These are phyloP conservation scores for Erysimum cheiranthoides DNA, from an alignment of 345 rosid genomes.

Conservation along the genomic window DNA sequence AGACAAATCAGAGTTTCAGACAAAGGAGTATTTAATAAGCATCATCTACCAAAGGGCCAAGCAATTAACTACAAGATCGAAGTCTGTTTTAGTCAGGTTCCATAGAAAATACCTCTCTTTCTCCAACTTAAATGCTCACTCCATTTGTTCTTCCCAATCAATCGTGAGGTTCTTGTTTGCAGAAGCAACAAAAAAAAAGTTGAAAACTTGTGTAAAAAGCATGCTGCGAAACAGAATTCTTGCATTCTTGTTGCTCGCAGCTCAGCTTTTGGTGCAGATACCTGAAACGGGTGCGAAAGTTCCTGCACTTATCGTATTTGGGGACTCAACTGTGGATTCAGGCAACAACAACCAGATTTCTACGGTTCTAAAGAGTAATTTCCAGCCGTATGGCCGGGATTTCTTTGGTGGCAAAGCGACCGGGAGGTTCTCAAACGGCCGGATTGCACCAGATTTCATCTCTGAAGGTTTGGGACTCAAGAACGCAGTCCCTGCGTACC, in stretches of 20 bases:
- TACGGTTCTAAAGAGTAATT: conserved; percentile 73
- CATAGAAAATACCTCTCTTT: conserved; percentile 20
- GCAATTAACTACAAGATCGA: conserved; percentile 24
- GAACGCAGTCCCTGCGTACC: conserved; percentile 71
- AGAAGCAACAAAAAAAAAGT: conserved; percentile 13
- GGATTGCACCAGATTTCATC: conserved; percentile 72
- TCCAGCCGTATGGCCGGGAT: conserved; percentile 81
- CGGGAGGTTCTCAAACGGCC: conserved; percentile 79
- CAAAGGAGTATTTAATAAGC: conserved; percentile 34
- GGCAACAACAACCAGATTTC: conserved; percentile 83
- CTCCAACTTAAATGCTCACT: conserved; percentile 22
- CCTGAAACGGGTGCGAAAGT: conserved; percentile 48
- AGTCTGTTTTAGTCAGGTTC: conserved; percentile 6
- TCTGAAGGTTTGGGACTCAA: conserved; percentile 80
- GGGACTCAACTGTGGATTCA: conserved; percentile 79
- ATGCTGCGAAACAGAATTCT: conserved; percentile 50
- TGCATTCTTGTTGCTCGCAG: conserved; percentile 34
- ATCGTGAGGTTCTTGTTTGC: conserved; percentile 8
- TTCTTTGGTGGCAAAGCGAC: conserved; percentile 67
- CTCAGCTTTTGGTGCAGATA: conserved; percentile 47
- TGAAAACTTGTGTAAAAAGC: conserved; percentile 27
- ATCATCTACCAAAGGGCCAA: conserved; percentile 29
- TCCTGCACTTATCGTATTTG: conserved; percentile 73
- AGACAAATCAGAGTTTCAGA: background rate
- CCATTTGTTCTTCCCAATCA: background rate